phyloP scores from a whole-genome alignment of 108 stramenopile species.

The Nitzschia putrida region DNA sequence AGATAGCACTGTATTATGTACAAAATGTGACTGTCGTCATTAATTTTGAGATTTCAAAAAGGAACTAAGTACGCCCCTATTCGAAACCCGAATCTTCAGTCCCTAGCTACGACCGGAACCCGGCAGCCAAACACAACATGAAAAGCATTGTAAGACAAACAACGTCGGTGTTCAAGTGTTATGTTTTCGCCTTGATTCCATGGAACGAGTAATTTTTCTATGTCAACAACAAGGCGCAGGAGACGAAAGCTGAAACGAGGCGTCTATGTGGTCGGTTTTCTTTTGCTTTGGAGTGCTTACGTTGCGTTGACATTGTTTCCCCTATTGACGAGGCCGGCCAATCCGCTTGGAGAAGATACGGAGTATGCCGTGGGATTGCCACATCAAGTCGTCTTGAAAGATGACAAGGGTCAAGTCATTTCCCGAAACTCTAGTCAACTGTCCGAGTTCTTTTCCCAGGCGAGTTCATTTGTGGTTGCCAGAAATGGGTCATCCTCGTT shows the following conservation, averaged over 20 bases:
- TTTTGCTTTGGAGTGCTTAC: not conserved
- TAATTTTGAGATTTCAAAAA: too few relatives aligned
- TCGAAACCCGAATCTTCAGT: too few relatives aligned
- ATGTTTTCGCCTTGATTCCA: too few relatives aligned
- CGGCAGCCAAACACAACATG: too few relatives aligned
- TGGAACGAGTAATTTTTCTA: too few relatives aligned
- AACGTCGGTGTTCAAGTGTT: too few relatives aligned
- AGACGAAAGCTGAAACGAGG: constrained; percentile 12
- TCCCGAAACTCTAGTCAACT: constrained; percentile 8
- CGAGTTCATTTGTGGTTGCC: not conserved
- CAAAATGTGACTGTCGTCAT: too few relatives aligned
- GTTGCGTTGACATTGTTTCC: too few relatives aligned
- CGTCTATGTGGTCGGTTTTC: not conserved
- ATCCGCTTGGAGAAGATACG: not conserved
- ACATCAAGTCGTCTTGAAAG: constrained; percentile 4
- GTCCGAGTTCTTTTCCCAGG: constrained; percentile 3
- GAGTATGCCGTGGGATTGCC: not conserved
- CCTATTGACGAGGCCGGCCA: not conserved
- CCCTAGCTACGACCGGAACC: too few relatives aligned
- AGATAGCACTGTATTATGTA: too few relatives aligned
- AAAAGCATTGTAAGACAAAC: too few relatives aligned
- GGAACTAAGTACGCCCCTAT: too few relatives aligned
- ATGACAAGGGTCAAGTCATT: not conserved
- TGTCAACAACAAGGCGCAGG: not conserved
- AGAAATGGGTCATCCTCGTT: not conserved